A percentile compares a stretch with the other conserved stretches of the same genome.
phyloP scores from a whole-genome alignment of 495 filamentous ascomycete genomes.

The Penicillium riverlandense region DNA sequence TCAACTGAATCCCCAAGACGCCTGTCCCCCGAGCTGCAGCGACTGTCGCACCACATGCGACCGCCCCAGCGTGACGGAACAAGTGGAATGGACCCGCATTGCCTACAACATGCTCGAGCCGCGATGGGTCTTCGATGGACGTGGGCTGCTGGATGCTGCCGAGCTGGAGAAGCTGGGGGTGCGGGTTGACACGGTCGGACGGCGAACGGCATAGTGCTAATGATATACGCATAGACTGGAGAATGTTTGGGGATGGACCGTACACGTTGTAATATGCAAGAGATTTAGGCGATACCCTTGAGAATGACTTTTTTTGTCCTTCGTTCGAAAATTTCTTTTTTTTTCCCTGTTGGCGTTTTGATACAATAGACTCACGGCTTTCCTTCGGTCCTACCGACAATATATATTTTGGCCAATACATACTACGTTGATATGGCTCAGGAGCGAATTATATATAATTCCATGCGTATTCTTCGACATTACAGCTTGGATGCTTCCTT shows the following conservation, averaged over 20 bases:
- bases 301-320: no score
- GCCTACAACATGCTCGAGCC: conserved; percentile 55
- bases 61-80: conserved; percentile 11
- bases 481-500: neutral
- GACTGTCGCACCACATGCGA: conserved; percentile 13
- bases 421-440: no score
- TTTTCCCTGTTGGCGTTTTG: no score
- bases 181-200: conserved; percentile 18
- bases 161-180: conserved; percentile 53
- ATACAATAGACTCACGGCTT: no score
- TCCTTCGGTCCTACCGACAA: no score
- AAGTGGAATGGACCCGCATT: conserved; percentile 47
- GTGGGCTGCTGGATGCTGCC: conserved; percentile 50
- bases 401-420: no score
- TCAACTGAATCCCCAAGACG: conserved; percentile 8
- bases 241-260: no score
- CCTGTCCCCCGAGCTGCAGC: conserved; percentile 11
- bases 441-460: no score
- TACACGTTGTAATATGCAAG: no score
- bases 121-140: conserved; percentile 65
- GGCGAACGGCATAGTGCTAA: neutral
- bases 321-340: no score
- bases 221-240: no score
- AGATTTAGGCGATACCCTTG: no score
- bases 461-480: neutral